phyloP scores from a whole-genome alignment of 2,329 filamentous ascomycete genomes.

The Sporothrix protearum region DNA sequence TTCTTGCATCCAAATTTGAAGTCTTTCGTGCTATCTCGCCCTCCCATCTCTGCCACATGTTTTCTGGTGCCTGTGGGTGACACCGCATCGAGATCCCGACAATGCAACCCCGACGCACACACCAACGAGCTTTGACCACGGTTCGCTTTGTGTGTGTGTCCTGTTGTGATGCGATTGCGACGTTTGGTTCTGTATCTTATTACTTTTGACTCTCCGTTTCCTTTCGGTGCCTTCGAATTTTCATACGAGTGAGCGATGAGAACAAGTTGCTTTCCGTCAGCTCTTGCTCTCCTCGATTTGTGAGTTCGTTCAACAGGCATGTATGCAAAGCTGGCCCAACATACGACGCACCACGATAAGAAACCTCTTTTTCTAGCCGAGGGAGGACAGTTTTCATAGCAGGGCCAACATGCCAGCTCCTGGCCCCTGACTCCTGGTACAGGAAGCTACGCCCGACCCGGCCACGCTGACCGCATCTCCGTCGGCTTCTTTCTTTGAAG shows the following conservation, averaged over 20 bases:
- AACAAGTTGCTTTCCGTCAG: background rate
- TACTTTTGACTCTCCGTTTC: background rate
- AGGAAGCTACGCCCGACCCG: background rate
- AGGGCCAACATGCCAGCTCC: background rate
- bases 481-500: background rate
- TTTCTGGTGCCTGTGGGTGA: background rate
- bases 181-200: background rate
- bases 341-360: background rate
- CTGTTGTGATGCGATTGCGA: background rate
- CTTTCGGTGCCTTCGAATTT: background rate
- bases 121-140: constrained; percentile 15
- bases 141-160: background rate
- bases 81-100: constrained; percentile 10
- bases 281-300: background rate
- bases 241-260: background rate
- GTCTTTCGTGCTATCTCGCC: background rate
- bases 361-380: background rate
- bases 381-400: background rate
- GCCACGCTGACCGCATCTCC: constrained; percentile 5
- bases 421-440: background rate
- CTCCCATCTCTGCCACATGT: background rate
- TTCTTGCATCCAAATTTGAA: background rate
- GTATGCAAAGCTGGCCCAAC: background rate
- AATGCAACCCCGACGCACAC: constrained; percentile 18
- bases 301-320: background rate